Evolutionary conservation across 768 basidiomycete genomes (phyloP).

Genomic region (Strobilomyces confusus): DNA sequence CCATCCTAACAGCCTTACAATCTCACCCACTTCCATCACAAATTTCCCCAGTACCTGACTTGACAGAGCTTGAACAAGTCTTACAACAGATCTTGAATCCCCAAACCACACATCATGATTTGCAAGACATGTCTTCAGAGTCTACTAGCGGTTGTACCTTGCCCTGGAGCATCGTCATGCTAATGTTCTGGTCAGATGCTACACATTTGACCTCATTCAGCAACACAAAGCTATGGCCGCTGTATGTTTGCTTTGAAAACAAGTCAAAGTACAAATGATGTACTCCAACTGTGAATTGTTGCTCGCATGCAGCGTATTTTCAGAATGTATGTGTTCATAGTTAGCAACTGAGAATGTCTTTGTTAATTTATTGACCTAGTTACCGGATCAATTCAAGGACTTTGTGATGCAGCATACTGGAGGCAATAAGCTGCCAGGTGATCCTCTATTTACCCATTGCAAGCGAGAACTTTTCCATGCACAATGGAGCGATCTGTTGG

Average conservation of each 20-base stretch:
- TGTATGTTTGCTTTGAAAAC: not conserved
- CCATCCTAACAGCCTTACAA: no score
- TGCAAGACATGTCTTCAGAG: not conserved
- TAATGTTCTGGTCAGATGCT: slow-evolving; percentile 3
- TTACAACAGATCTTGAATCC: no score
- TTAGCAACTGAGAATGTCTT: no score
- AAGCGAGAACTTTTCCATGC: no score
- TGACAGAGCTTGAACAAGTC: no score
- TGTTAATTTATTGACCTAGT: not conserved
- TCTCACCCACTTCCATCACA: no score
- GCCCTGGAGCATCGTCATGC: not conserved
- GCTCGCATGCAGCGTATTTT: not conserved
- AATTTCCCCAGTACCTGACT: no score
- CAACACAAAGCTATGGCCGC: not conserved
- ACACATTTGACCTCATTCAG: not conserved
- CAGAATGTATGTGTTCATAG: not conserved
- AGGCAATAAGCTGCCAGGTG: no score
- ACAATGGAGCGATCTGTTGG: not conserved
- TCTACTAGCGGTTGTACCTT: not conserved
- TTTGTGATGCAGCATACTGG: not conserved
- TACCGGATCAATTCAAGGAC: not conserved
- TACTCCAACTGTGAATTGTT: not conserved
- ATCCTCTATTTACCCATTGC: no score
- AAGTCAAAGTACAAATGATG: not conserved
- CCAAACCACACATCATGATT: not conserved